Base-by-base conservation (phyloP, 495 filamentous ascomycete species). In the Pseudotulostoma volvatum region DNA sequence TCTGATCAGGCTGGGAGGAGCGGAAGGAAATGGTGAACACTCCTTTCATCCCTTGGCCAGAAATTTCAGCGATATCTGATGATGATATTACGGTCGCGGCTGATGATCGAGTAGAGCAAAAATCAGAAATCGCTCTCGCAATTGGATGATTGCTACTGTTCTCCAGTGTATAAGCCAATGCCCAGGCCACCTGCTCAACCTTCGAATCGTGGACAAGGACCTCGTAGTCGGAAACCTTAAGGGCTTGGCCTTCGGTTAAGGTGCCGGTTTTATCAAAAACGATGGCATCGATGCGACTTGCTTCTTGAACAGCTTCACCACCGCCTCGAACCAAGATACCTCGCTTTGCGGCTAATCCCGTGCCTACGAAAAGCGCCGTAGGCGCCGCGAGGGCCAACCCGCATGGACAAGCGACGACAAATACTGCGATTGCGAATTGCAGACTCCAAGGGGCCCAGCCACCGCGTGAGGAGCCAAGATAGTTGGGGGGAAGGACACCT, bases 231-330 rank as follows among this genome's bases (percentile, higher is more conserved):
- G 84, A 81, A 17, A 96, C 77, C 7, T 59, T 76, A 0, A 87
- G 74, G 38, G 85, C 78, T 23, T 81, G 84, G 25, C 88, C 88
- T 47, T 82, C 63, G 0, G 88, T 96, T 35, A 96, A 60, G 1
- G 88, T 96, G 0, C 88, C 88, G 0, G 88, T 96, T 63, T 96
- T 96, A 63, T 96, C 88, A 48, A 96, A 95, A 9, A 95, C 84
- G 15, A 95, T 74, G 39, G 76, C 78, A 52, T 92, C 82, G 4
- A 95, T 67, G 3, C 67, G 67, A 44, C 84, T 92, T 8, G 90
- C 86, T 60, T 92, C 86, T 56, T 96, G 83, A 49, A 96, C 95
- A 1, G 90, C 88, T 50, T 93, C 84, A 17, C 88, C 90, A 13
- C 88, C 88, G n/a, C 88, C 88, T 55, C 90, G 88, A 42, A 86